Percentiles rank a stretch among this genome's conserved stretches.
Evolutionary conservation across 2,329 filamentous ascomycete genomes (phyloP).

Genomic region (Didymella keratinophila): DNA sequence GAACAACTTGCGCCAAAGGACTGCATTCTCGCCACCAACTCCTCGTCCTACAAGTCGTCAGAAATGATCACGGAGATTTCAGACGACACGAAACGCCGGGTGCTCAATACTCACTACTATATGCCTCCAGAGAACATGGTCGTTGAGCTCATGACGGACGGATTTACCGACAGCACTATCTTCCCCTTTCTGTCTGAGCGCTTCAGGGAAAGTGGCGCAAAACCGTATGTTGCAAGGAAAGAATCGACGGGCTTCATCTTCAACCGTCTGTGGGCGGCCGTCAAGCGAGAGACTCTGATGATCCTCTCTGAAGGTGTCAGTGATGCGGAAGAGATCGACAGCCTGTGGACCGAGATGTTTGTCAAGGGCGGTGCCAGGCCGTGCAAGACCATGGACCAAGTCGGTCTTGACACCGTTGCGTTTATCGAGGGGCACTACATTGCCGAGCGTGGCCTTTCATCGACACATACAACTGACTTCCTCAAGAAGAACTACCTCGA

Average conservation of each 20-base stretch:
- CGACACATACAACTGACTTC: slow-evolving; percentile 55
- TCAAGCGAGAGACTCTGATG: slow-evolving; percentile 61
- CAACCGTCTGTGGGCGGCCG: slow-evolving; percentile 65
- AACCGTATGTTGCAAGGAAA: slow-evolving; percentile 55
- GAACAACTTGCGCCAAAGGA: slow-evolving; percentile 55
- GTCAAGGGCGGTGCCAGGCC: slow-evolving; percentile 37
- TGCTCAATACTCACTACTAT: slow-evolving; percentile 60
- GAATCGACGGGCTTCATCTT: slow-evolving; percentile 64
- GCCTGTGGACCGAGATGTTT: slow-evolving; percentile 56
- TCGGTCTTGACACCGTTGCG: slow-evolving; percentile 63
- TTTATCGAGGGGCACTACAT: slow-evolving; percentile 64
- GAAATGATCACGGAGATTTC: slow-evolving; percentile 58
- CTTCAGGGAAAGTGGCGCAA: slow-evolving; percentile 52
- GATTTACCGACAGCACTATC: slow-evolving; percentile 53
- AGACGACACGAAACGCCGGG: slow-evolving; percentile 43
- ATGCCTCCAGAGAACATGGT: slow-evolving; percentile 56
- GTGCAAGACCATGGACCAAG: slow-evolving; percentile 58
- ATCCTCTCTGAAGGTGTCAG: slow-evolving; percentile 62
- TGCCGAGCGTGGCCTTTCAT: slow-evolving; percentile 55
- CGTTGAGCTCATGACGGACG: slow-evolving; percentile 64
- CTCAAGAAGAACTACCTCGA: slow-evolving; percentile 57
- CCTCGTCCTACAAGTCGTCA: slow-evolving; percentile 61
- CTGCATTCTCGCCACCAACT: slow-evolving; percentile 61
- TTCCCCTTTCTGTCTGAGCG: slow-evolving; percentile 57
- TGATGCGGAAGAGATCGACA: slow-evolving; percentile 59